Evolutionary conservation across 2,329 filamentous ascomycete species (phyloP).

Genomic region (Trichoderma harzianum): DNA sequence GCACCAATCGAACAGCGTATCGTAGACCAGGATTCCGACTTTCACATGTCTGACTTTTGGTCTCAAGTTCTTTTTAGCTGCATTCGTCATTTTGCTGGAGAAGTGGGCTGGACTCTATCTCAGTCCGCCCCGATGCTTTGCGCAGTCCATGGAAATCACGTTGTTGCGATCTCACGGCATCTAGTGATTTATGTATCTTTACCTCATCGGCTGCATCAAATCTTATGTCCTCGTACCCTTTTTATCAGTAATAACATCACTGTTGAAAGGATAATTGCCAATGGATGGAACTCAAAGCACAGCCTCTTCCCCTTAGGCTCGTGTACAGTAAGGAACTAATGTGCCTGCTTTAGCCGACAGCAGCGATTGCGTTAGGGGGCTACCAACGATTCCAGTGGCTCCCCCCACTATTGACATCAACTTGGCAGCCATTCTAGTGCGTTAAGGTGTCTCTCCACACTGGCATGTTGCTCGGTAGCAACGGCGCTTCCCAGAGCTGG

Average conservation of each 20-base stretch:
- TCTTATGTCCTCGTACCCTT: not conserved
- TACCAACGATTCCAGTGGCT: not conserved
- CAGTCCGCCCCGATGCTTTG: not conserved
- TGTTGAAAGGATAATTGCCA: not conserved
- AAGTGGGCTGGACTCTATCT: not conserved
- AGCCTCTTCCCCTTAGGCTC: not conserved
- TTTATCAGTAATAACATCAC: not conserved
- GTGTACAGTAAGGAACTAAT: not conserved
- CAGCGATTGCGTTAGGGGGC: slow-evolving; percentile 5
- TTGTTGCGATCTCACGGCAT: not conserved
- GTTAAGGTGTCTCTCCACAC: not conserved
- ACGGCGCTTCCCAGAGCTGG: slow-evolving; percentile 5
- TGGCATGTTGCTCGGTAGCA: slow-evolving; percentile 12
- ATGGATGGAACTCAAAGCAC: not conserved
- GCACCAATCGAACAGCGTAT: not conserved
- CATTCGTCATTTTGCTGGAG: slow-evolving; percentile 14
- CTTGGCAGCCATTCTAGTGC: not conserved
- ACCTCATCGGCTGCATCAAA: not conserved
- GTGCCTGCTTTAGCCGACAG: slow-evolving; percentile 12
- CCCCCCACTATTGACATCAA: slow-evolving; percentile 8
- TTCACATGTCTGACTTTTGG: slow-evolving; percentile 14
- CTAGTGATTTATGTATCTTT: not conserved
- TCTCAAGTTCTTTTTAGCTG: not conserved
- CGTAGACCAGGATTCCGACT: not conserved
- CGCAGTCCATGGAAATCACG: not conserved